These are phyloP conservation scores for Pyropia haitanensis DNA, from an alignment of 23 red algal genomes.

Conservation along the genomic window DNA sequence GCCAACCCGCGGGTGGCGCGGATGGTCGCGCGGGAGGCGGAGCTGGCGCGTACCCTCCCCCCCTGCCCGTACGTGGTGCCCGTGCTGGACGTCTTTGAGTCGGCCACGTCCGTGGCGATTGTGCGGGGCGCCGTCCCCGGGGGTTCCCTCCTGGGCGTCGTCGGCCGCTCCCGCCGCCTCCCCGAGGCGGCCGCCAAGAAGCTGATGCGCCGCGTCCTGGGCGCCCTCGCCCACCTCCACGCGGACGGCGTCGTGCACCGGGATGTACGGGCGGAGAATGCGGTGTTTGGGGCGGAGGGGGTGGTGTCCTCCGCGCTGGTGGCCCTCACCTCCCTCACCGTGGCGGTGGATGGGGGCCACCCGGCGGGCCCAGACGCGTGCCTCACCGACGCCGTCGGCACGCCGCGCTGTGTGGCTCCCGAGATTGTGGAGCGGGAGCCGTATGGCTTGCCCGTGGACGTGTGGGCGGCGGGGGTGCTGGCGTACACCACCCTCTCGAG, in stretches of 20 bases:
- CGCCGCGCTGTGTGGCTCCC: constrained; percentile 67
- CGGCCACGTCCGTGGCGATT: neutral
- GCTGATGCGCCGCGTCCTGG: constrained; percentile 20
- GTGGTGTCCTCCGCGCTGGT: neutral
- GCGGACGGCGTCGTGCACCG: constrained; percentile 64
- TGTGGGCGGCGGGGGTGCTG: constrained; percentile 71
- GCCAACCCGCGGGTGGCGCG: neutral
- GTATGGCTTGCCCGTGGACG: constrained; percentile 75
- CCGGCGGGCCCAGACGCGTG: neutral
- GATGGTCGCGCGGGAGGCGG: constrained; percentile 15
- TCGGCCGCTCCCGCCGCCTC: neutral
- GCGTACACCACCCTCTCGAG: constrained; percentile 55
- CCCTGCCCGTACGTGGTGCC: constrained; percentile 13
- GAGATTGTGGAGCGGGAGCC: constrained; percentile 53
- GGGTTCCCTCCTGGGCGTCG: neutral
- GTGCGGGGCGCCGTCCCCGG: constrained; percentile 6
- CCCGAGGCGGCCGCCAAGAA: constrained; percentile 13
- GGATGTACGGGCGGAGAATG: constrained; percentile 73
- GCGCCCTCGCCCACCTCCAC: constrained; percentile 57
- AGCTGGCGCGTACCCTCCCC: constrained; percentile 7
- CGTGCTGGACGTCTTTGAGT: constrained; percentile 38
- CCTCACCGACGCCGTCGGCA: constrained; percentile 39
- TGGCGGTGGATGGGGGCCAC: too few relatives aligned
- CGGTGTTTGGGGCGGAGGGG: constrained; percentile 18
- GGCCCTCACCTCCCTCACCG: too few relatives aligned